These are phyloP conservation scores for Coprinopsis sp. DNA, from an alignment of 768 basidiomycete species.

Conservation along the genomic window DNA sequence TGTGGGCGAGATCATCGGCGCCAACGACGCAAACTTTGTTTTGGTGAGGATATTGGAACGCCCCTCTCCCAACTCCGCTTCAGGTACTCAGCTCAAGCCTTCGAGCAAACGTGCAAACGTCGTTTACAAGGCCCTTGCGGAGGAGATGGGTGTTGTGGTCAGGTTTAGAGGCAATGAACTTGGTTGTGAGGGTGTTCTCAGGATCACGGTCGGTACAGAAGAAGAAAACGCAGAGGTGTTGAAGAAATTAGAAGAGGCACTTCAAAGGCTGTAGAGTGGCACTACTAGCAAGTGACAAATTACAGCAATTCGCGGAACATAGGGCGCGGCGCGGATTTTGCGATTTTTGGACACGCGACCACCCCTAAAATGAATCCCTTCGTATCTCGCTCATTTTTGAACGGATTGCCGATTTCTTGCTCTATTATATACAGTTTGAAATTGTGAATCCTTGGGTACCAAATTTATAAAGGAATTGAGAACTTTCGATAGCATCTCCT, in stretches of 20 bases:
- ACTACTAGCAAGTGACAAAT: too few relatives aligned
- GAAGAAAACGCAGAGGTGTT: conserved; percentile 70
- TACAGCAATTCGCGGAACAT: too few relatives aligned
- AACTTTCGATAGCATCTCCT: too few relatives aligned
- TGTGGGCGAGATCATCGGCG: conserved; percentile 68
- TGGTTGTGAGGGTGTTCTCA: conserved; percentile 82
- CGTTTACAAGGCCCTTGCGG: conserved; percentile 81
- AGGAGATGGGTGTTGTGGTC: conserved; percentile 83
- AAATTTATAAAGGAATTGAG: too few relatives aligned
- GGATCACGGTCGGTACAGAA: conserved; percentile 85
- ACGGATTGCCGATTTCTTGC: too few relatives aligned
- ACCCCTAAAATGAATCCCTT: too few relatives aligned
- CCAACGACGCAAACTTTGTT: conserved; percentile 87
- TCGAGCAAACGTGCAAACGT: conserved; percentile 42
- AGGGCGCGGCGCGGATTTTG: too few relatives aligned
- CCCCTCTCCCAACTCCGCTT: neutral
- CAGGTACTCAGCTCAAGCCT: conserved; percentile 21
- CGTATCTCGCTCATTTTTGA: too few relatives aligned
- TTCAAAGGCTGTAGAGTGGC: conserved; percentile 27
- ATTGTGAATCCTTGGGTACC: too few relatives aligned
- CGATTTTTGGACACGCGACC: too few relatives aligned
- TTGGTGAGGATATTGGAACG: conserved; percentile 65
- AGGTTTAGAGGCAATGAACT: conserved; percentile 81
- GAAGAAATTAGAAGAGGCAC: conserved; percentile 45
- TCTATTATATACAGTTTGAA: too few relatives aligned